A percentile compares a stretch with the other conserved stretches of the same genome.
These are phyloP conservation scores for Trapa incisa DNA, from an alignment of 345 rosid species.

Conservation along the genomic window DNA sequence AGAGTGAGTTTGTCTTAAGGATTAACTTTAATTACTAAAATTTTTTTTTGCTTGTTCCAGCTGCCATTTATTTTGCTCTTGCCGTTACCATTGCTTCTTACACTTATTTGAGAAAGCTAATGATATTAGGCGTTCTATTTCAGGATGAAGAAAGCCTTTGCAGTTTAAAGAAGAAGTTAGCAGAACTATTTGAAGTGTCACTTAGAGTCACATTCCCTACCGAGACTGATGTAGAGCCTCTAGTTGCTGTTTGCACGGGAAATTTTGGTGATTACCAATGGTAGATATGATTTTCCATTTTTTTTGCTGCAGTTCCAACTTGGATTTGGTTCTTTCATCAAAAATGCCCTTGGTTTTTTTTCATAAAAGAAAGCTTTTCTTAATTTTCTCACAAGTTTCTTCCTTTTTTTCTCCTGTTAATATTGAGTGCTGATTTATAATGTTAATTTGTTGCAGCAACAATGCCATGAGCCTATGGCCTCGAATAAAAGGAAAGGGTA, in stretches of 20 bases:
- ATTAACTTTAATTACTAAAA: not conserved
- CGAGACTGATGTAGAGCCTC: slow-evolving; percentile 52
- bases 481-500: slow-evolving; percentile 52
- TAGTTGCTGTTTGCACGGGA: slow-evolving; percentile 48
- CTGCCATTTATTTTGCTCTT: not conserved
- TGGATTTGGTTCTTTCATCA: not conserved
- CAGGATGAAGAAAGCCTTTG: slow-evolving; percentile 52
- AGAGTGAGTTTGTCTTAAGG: slow-evolving; percentile 22
- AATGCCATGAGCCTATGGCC: slow-evolving; percentile 89
- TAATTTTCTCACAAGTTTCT: not conserved
- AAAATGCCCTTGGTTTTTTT: not conserved
- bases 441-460: slow-evolving; percentile 34
- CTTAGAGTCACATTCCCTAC: slow-evolving; percentile 47
- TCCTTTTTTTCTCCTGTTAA: not conserved
- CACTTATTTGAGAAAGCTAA: slow-evolving; percentile 1
- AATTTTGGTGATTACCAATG: slow-evolving; percentile 93
- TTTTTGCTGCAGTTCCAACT: not conserved
- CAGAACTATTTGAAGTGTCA: slow-evolving; percentile 46
- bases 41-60: not conserved
- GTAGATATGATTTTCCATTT: slow-evolving; percentile 15
- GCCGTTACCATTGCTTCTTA: not conserved
- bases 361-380: not conserved
- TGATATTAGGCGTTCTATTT: slow-evolving; percentile 1
- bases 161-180: slow-evolving; percentile 46
- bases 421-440: not conserved